Percentiles rank a stretch among this genome's conserved stretches.
Evolutionary conservation across 2,329 filamentous ascomycete species (phyloP).

Genomic region (Pyrenophora graminea): DNA sequence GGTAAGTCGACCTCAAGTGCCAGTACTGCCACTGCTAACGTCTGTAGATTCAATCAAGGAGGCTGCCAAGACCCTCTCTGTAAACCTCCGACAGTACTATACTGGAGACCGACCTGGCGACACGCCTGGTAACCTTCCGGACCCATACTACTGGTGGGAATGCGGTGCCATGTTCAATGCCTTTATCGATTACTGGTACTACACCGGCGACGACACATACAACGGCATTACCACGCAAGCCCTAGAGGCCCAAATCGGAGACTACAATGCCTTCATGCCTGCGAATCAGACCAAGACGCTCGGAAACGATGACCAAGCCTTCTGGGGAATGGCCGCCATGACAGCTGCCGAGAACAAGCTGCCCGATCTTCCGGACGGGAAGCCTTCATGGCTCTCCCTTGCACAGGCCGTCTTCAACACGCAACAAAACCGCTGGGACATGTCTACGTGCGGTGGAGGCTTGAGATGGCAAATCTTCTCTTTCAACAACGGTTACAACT

Average conservation of each 20-base stretch:
- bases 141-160: conserved; percentile 52
- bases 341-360: conserved; percentile 60
- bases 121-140: conserved; percentile 60
- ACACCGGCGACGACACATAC: conserved; percentile 48
- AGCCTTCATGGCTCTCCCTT: conserved; percentile 69
- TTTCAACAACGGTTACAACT: conserved; percentile 75
- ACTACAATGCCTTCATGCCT: conserved; percentile 77
- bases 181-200: conserved; percentile 51
- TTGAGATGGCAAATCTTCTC: conserved; percentile 81
- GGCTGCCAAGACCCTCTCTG: conserved; percentile 64
- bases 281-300: conserved; percentile 64
- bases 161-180: conserved; percentile 48
- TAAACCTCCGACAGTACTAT: conserved; percentile 67
- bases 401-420: conserved; percentile 75
- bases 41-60: conserved; percentile 63
- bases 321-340: conserved; percentile 64
- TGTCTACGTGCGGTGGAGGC: conserved; percentile 68
- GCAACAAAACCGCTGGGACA: conserved; percentile 72
- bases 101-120: conserved; percentile 64
- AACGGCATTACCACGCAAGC: conserved; percentile 53
- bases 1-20: conserved; percentile 25
- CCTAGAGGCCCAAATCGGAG: conserved; percentile 74
- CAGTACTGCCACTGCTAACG: conserved; percentile 16
- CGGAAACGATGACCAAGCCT: conserved; percentile 63
- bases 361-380: conserved; percentile 48